phyloP scores from a whole-genome alignment of 768 basidiomycete species.

The Lyophyllum shimeji region DNA sequence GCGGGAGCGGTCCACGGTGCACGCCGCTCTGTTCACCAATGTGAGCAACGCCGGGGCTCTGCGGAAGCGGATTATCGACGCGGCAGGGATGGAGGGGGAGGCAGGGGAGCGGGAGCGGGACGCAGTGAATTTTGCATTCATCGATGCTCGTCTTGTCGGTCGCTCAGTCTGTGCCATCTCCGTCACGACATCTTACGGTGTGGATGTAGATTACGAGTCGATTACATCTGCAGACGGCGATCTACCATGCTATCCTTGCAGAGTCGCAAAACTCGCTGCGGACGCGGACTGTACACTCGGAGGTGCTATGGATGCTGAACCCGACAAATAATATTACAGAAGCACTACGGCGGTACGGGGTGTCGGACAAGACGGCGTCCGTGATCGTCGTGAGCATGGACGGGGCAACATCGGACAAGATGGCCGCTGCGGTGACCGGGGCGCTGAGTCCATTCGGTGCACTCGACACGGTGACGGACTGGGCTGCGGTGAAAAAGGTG shows the following conservation, averaged over 20 bases:
- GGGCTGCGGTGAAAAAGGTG: slow-evolving; percentile 75
- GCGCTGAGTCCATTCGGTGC: slow-evolving; percentile 45
- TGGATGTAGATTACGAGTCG: slow-evolving; percentile 71
- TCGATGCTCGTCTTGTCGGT: slow-evolving; percentile 82
- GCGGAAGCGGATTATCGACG: slow-evolving; percentile 66
- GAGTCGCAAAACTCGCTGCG: slow-evolving; percentile 56
- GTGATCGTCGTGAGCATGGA: slow-evolving; percentile 72
- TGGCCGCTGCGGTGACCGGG: slow-evolving; percentile 62
- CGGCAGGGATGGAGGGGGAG: slow-evolving; percentile 56
- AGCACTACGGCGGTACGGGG: slow-evolving; percentile 81
- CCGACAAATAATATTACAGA: slow-evolving; percentile 93
- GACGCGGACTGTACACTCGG: slow-evolving; percentile 89
- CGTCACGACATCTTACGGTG: slow-evolving; percentile 5
- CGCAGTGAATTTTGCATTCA: slow-evolving; percentile 87
- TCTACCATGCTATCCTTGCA: slow-evolving; percentile 79
- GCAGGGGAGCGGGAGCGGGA: slow-evolving; percentile 70
- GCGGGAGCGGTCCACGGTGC: slow-evolving; percentile 38
- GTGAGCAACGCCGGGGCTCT: slow-evolving; percentile 65
- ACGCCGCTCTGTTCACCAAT: slow-evolving; percentile 64
- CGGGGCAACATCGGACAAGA: slow-evolving; percentile 42
- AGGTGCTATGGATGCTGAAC: slow-evolving; percentile 84
- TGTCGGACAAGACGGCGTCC: slow-evolving; percentile 62
- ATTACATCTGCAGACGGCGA: slow-evolving; percentile 80
- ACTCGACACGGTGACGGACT: slow-evolving; percentile 59
- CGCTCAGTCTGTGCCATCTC: slow-evolving; percentile 5